A percentile compares a stretch with the other conserved stretches of the same genome.
Evolutionary conservation across 208 protist species (phyloP).

Genomic region (Acanthamoeba royreba): DNA sequence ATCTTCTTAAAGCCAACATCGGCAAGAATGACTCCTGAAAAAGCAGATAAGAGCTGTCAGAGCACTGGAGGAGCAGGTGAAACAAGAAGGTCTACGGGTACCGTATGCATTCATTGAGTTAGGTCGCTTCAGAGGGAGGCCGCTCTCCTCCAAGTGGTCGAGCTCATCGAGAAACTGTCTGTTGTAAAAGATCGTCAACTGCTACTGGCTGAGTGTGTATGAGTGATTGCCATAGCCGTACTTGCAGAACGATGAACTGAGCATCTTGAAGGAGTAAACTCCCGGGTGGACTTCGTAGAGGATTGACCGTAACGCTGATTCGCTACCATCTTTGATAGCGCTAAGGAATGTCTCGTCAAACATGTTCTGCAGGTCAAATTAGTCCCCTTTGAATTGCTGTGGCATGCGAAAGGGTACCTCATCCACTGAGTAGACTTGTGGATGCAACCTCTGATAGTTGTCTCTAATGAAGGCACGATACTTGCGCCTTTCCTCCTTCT

Average conservation of each 20-base stretch:
- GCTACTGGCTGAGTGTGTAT: too few relatives aligned
- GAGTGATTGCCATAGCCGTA: too few relatives aligned
- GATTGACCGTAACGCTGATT: neutral
- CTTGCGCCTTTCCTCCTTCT: neutral
- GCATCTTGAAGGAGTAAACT: neutral
- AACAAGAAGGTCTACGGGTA: neutral
- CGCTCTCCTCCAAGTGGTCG: neutral
- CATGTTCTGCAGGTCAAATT: too few relatives aligned
- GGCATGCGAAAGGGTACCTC: neutral
- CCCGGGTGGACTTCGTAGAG: neutral
- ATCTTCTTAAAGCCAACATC: neutral
- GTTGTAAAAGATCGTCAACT: too few relatives aligned
- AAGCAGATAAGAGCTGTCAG: neutral
- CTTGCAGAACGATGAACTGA: neutral
- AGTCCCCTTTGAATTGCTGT: too few relatives aligned
- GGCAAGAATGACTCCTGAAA: neutral
- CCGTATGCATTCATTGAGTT: slow-evolving; percentile 17
- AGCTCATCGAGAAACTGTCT: slow-evolving; percentile 4
- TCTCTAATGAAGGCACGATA: neutral
- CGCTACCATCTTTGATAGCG: neutral
- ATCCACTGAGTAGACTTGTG: neutral
- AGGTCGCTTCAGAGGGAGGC: neutral
- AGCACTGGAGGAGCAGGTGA: too few relatives aligned
- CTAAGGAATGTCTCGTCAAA: neutral
- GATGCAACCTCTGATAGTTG: neutral